A percentile compares a stretch with the other conserved stretches of the same genome.
These are phyloP conservation scores for Alnus glutinosa DNA, from an alignment of 306 rosid genomes.

Conservation along the genomic window DNA sequence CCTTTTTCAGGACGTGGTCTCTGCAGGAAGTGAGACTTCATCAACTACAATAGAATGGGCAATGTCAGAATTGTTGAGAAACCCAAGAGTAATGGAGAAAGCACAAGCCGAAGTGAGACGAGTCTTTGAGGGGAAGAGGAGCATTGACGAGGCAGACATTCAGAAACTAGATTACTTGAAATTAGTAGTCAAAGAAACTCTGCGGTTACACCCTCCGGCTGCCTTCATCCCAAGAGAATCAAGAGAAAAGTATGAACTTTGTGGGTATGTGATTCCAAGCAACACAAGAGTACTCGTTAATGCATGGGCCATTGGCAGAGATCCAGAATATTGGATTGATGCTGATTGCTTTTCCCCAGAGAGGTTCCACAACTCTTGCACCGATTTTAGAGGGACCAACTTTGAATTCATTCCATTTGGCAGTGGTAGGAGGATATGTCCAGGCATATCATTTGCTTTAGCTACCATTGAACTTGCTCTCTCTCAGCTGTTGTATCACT, in stretches of 20 bases:
- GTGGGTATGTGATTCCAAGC: constrained; percentile 32
- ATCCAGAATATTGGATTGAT: constrained; percentile 32
- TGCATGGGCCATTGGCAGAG: constrained; percentile 48
- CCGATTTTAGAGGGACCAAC: background rate
- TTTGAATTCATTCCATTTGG: constrained; percentile 28
- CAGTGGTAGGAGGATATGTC: constrained; percentile 34
- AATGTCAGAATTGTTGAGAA: constrained; percentile 21
- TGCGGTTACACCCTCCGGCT: constrained; percentile 38
- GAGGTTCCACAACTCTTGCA: background rate
- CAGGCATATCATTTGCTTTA: constrained; percentile 4
- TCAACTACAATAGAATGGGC: constrained; percentile 19
- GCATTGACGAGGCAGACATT: constrained; percentile 16
- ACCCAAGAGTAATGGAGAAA: constrained; percentile 31
- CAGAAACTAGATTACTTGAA: constrained; percentile 38
- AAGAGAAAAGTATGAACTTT: constrained; percentile 24
- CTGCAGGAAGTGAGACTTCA: constrained; percentile 15
- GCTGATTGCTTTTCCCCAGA: constrained; percentile 28
- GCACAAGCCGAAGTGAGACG: constrained; percentile 34
- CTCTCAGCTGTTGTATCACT: constrained; percentile 13
- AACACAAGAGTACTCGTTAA: constrained; percentile 29
- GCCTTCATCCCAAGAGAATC: constrained; percentile 33
- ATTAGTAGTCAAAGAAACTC: constrained; percentile 33
- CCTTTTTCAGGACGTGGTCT: background rate
- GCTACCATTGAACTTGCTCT: constrained; percentile 3
- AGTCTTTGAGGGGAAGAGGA: background rate